Conservation (phyloP, 2,329 filamentous ascomycete genomes). For the Epicoccum sorghinum region DNA sequence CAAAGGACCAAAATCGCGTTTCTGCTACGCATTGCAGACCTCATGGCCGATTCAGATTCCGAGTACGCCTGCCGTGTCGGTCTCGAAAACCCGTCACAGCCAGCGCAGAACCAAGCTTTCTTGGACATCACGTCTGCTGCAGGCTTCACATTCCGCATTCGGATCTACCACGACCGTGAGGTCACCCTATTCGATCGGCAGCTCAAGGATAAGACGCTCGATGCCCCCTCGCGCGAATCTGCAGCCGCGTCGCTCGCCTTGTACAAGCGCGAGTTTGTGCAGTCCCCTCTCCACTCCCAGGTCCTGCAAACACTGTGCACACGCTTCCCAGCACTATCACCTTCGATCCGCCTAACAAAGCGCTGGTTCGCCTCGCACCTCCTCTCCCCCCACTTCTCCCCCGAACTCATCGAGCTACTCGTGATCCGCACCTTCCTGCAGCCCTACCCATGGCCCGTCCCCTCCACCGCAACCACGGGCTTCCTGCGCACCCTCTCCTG, state of each 20-base stretch:
- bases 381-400: conserved; percentile 74
- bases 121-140: conserved; percentile 79
- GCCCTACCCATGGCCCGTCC: conserved; percentile 79
- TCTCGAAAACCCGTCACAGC: conserved; percentile 74
- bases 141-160: conserved; percentile 78
- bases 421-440: conserved; percentile 79
- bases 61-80: conserved; percentile 73
- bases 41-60: conserved; percentile 68
- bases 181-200: conserved; percentile 79
- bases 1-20: conserved; percentile 95
- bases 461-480: conserved; percentile 77
- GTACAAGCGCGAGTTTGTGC: conserved; percentile 74
- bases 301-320: conserved; percentile 81
- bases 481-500: conserved; percentile 82
- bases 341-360: conserved; percentile 83
- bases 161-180: conserved; percentile 89
- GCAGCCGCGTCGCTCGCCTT: conserved; percentile 71
- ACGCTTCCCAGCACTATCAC: conserved; percentile 77
- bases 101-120: conserved; percentile 77
- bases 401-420: conserved; percentile 85
- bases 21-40: conserved; percentile 71
- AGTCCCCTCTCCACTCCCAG: conserved; percentile 79
- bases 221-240: conserved; percentile 70
- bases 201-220: conserved; percentile 73
- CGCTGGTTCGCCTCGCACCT: conserved; percentile 88